These are phyloP conservation scores for Tuber calosporum DNA, from an alignment of 495 filamentous ascomycete genomes.

Conservation along the genomic window DNA sequence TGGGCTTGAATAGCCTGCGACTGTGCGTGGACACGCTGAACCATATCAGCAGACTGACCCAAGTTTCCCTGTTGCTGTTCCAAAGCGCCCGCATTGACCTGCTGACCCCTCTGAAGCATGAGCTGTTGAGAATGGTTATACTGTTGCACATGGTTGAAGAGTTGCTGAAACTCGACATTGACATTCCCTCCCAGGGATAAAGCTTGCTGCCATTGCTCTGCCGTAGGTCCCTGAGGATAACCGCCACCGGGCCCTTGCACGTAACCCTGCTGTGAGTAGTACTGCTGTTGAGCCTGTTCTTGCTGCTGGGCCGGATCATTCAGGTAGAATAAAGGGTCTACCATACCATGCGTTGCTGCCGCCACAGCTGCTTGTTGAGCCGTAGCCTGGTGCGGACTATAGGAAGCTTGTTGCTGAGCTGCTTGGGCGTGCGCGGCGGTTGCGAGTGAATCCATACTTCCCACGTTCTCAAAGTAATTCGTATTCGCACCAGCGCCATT, in stretches of 20 bases:
- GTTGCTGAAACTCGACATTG: conserved; percentile 36
- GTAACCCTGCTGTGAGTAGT: conserved; percentile 36
- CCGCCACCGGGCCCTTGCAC: conserved; percentile 19
- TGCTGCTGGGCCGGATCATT: conserved; percentile 32
- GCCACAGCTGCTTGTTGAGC: conserved; percentile 17
- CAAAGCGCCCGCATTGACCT: conserved; percentile 31
- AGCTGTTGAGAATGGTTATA: conserved; percentile 29
- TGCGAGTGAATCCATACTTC: conserved; percentile 40
- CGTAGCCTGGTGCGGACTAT: conserved; percentile 28
- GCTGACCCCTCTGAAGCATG: conserved; percentile 34
- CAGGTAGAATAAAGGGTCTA: conserved; percentile 41
- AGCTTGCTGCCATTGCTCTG: conserved; percentile 38
- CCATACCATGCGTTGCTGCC: conserved; percentile 25
- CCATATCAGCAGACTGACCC: conserved; percentile 30
- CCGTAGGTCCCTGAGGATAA: conserved; percentile 27
- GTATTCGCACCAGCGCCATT: conserved; percentile 34
- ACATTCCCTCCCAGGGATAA: conserved; percentile 24
- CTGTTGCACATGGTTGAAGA: conserved; percentile 38
- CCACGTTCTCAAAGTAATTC: conserved; percentile 41
- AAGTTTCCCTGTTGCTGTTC: conserved; percentile 28
- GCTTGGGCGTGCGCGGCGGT: conserved; percentile 39
- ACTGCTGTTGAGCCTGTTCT: conserved; percentile 32
- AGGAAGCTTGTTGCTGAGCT: conserved; percentile 32
- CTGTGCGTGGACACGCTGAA: conserved; percentile 31
- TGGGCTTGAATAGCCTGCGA: conserved; percentile 30